Percentiles rank a stretch among this genome's conserved stretches.
Evolutionary conservation across 148 eudicot genomes (phyloP).

Genomic region (Chenopodium album): DNA sequence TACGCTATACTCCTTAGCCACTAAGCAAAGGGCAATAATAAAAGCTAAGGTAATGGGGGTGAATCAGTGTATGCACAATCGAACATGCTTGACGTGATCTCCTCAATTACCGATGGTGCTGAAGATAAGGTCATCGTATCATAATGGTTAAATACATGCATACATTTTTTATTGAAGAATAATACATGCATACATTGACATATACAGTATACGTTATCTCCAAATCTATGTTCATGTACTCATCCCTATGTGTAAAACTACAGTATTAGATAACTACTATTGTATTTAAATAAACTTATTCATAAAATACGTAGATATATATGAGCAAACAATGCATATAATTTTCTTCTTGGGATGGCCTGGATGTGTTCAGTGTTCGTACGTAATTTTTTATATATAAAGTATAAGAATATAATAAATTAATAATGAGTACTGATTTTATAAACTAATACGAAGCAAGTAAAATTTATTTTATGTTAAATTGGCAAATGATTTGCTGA

Average conservation of each 20-base stretch:
- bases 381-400: too few species aligned
- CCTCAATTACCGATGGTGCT: neutral
- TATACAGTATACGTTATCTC: neutral
- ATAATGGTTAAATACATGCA: neutral
- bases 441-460: too few species aligned
- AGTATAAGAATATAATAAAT: too few species aligned
- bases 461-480: too few species aligned
- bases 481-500: too few species aligned
- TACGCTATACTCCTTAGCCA: neutral
- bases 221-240: neutral
- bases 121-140: neutral
- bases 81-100: slow-evolving; percentile 4
- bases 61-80: neutral
- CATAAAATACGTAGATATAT: too few species aligned
- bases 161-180: neutral
- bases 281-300: too few species aligned
- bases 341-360: too few species aligned
- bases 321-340: too few species aligned
- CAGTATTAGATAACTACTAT: neutral
- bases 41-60: too few species aligned
- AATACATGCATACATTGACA: neutral
- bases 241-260: neutral
- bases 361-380: too few species aligned
- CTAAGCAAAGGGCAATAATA: neutral
- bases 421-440: too few species aligned